These are phyloP conservation scores for Silene noctiflora DNA, from an alignment of 179 eudicot genomes.

Conservation along the genomic window DNA sequence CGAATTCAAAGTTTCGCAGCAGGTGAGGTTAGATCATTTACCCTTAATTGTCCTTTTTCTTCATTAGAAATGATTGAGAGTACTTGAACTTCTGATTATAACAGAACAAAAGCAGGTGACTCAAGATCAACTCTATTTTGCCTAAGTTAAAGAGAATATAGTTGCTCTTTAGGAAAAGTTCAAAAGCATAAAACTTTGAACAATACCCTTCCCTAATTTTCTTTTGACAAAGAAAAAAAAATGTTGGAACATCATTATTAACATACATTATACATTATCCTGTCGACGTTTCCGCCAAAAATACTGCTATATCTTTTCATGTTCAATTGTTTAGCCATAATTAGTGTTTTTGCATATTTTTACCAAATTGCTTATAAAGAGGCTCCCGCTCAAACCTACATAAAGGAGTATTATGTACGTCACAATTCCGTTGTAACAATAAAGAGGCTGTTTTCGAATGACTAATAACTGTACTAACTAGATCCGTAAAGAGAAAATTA, in stretches of 20 bases:
- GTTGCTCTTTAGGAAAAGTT: conserved; percentile 19
- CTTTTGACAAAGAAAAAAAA: conserved; percentile 15
- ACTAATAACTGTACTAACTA: conserved; percentile 1
- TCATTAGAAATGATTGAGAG: conserved; percentile 20
- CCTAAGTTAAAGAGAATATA: conserved; percentile 18
- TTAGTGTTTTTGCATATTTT: not conserved
- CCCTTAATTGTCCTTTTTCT: conserved; percentile 13
- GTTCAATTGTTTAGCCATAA: conserved; percentile 22
- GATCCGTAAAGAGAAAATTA: conserved; percentile 18
- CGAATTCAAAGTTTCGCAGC: conserved; percentile 26
- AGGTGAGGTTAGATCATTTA: conserved; percentile 17
- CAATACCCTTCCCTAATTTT: conserved; percentile 9
- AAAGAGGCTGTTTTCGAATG: not conserved
- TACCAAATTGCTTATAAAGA: conserved; percentile 2
- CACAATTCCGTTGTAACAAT: too few species aligned
- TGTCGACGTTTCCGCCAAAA: conserved; percentile 19
- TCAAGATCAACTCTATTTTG: conserved; percentile 23
- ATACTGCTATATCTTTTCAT: conserved; percentile 11
- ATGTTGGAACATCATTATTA: conserved; percentile 21
- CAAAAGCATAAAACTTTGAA: conserved; percentile 20
- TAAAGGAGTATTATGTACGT: too few species aligned
- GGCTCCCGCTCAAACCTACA: too few species aligned
- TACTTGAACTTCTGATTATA: conserved; percentile 28
- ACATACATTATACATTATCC: conserved; percentile 25
- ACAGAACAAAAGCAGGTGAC: conserved; percentile 33